Evolutionary conservation across 768 basidiomycete genomes (phyloP).

Genomic region (Lentinula raphanica): DNA sequence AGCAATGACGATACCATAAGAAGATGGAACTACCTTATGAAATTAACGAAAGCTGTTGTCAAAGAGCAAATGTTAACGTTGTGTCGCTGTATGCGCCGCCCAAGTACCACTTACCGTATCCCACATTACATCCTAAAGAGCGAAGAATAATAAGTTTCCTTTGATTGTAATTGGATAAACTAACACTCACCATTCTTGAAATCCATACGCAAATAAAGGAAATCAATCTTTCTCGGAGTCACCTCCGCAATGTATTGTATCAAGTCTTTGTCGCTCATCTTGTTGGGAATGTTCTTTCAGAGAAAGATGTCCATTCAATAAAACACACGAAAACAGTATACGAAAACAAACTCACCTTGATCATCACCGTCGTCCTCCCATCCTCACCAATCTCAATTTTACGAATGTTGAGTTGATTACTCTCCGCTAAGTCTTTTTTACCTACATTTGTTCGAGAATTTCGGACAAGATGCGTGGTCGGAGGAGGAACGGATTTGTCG

Average conservation of each 20-base stretch:
- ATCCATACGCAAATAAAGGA: constrained; percentile 85
- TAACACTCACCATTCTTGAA: constrained; percentile 63
- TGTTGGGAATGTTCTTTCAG: constrained; percentile 74
- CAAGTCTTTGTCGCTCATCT: constrained; percentile 76
- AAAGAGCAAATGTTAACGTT: neutral
- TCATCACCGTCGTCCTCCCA: constrained; percentile 82
- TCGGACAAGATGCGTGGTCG: neutral
- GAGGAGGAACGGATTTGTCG: neutral
- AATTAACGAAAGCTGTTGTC: constrained; percentile 74
- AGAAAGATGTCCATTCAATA: neutral
- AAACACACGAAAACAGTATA: no score
- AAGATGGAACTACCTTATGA: constrained; percentile 20
- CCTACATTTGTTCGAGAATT: neutral
- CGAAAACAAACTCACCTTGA: constrained; percentile 56
- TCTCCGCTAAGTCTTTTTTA: constrained; percentile 22
- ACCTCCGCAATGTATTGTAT: constrained; percentile 64
- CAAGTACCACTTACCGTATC: constrained; percentile 19
- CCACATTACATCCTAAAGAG: constrained; percentile 65
- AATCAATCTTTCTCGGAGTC: constrained; percentile 75
- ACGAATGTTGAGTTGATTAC: constrained; percentile 61
- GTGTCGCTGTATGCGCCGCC: neutral
- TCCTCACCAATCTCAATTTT: constrained; percentile 75
- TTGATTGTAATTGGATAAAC: neutral
- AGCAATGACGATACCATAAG: neutral
- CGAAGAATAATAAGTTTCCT: neutral